Evolutionary conservation across 441 rosid genomes (phyloP), one percentile per base, ranked within the genome.

Genomic region (Adansonia grandidieri): DNA sequence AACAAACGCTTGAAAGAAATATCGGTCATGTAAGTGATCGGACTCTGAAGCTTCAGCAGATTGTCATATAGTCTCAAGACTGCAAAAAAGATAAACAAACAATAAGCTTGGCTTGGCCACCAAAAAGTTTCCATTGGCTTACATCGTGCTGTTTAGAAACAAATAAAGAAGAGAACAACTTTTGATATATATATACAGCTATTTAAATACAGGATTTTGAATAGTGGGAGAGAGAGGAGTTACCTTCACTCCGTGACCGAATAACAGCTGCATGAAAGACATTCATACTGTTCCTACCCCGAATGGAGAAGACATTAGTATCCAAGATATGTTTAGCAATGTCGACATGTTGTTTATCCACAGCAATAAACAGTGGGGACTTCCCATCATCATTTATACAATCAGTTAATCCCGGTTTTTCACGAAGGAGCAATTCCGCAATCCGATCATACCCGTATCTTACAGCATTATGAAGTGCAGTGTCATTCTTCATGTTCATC

Each of bases 381-480:
- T 71, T 62, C 13, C 47, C 75, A 15, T 5, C 47, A 24, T n/a
- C 24, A 53, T 71, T 71, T 15, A 10, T 32, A 0, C n/a, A 0
- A 53, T 9, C 5, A 15, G 63, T 10, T 37, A 71, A 54, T 8
- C 9, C 63, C 2, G 50, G 63, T 9, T 54, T 48, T 37, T 54
- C 63, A 53, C 0, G 5, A 15, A 54, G 28, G 2, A 71, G 22
- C 63, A 54, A 37, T 0, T 53, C 15, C 6, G 14, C 63, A 1
- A 54, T 71, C 63, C 2, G 47, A n/a, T 0, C 0, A 8, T 71
- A 14, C 2, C 75, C 75, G 17, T 71, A 53, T 54, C 75, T 28
- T 51, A 20, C 75, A 32, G 75, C 75, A 9, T 71, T 48, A 71
- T 37, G 63, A 4, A 71, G 75, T 54, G 75, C 50, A 15, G 75